Conservation (phyloP, 257 asterid genomes). For the Petunia axillaris region DNA sequence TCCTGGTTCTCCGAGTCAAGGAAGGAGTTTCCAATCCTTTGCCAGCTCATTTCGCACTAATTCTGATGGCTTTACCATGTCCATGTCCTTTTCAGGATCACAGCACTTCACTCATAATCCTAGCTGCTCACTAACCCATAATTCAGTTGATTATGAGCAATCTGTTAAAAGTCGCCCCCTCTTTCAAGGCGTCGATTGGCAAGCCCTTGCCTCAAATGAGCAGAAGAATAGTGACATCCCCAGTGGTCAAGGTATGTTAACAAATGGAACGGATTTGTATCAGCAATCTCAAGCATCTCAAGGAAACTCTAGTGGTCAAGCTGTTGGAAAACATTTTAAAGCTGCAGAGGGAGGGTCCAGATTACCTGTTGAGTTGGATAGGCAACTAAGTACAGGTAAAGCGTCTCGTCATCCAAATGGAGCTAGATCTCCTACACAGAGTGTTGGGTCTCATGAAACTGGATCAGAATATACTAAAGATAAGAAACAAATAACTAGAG, state of each 20-base stretch:
- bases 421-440: slow-evolving; percentile 46
- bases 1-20: slow-evolving; percentile 90
- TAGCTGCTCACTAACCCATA: slow-evolving; percentile 86
- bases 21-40: slow-evolving; percentile 81
- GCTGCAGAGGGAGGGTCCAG: slow-evolving; percentile 60
- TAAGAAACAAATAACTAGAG: slow-evolving; percentile 44
- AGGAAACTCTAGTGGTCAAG: slow-evolving; percentile 61
- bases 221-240: slow-evolving; percentile 65
- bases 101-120: slow-evolving; percentile 96
- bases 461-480: slow-evolving; percentile 58
- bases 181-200: slow-evolving; percentile 98
- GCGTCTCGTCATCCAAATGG: slow-evolving; percentile 35
- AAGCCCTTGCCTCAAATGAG: slow-evolving; percentile 77
- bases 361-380: slow-evolving; percentile 56
- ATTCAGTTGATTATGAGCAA: slow-evolving; percentile 76
- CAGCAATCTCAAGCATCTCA: slow-evolving; percentile 62
- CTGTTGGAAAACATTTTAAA: slow-evolving; percentile 42
- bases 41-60: slow-evolving; percentile 79
- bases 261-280: slow-evolving; percentile 55
- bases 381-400: slow-evolving; percentile 59
- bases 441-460: slow-evolving; percentile 62
- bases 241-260: slow-evolving; percentile 47
- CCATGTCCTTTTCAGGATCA: slow-evolving; percentile 94
- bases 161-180: slow-evolving; percentile 91
- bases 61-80: slow-evolving; percentile 90